Base-by-base conservation (phyloP, 352 stramenopile genomes). In the Phytophthora meadii region DNA sequence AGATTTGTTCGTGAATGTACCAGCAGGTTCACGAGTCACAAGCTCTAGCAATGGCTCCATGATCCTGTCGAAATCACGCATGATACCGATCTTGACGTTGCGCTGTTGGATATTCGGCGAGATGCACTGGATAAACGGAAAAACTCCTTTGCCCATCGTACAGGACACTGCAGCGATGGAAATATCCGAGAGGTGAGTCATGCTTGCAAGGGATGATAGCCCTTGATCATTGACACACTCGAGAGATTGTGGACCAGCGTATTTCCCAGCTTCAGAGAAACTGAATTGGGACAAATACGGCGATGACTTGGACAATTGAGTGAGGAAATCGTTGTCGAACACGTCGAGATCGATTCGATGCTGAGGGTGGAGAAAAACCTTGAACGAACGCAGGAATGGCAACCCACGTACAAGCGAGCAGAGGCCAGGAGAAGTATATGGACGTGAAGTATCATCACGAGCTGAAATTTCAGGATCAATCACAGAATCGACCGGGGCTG, bases 61-160 rank as follows among this genome's bases (percentile, higher is more conserved):
- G 22, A 70, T 67, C 36, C 65, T 66, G 24, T 72, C 65, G 17
- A 81, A 68, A 25, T 66, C 59, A 14, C 61, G 61, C 55, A 83
- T 58, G 12, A 83, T 30, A 22, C 75, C 75, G 37, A 83, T 68
- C 17, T 81, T 83, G 39, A 81, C 44, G 40, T 83, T 81, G 25
- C 75, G 75, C 25, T 83, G 75, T 25, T 73, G 64, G 7, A 77
- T 60, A 22, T 60, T 74, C 5, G 65, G 55, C 15, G 69, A 52
- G 19, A 60, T 58, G 4, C 48, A 8, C 25, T 60, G 49, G n/a
- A 81, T 61, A n/a, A 83, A 75, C 9, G 67, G 46, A 14, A 76
- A 65, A 1, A 77, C 30, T 11, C 63, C 69, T 28, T 60, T 53
- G 1, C 64, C 61, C 5, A 61, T 54, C 10, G 61, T 56, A 9